Evolutionary conservation across 192 early-diverging fungal genomes (phyloP), one percentile per base, ranked within the genome.

Genomic region (Umbelopsis sp.): DNA sequence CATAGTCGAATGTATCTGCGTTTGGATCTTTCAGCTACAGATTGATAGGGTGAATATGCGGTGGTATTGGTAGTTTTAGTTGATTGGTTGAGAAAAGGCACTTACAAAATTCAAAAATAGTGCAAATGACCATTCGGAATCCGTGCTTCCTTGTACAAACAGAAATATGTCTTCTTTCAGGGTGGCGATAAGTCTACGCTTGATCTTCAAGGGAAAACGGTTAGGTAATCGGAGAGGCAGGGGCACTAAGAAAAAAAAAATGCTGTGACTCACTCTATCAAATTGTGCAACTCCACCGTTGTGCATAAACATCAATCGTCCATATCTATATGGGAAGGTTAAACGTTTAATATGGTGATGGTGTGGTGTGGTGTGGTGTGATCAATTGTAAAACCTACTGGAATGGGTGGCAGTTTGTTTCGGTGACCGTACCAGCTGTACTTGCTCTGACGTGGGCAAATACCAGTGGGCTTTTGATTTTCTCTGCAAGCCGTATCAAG

Each of bases 241-340:
- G 65, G 21, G 38, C 12, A 41, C 9, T 6, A 36, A 24, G 2
- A 50, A 50, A 45, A 66, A 14, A 4, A 62, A 34, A 34, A 29
- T 34, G 17, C 2, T n/a, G 2, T 32, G 20, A 9, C 54, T 68
- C 82, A 84, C 86, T 70, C 82, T 77, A 36, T 87, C 69, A 67
- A 93, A 93, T 17, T 87, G 81, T 54, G 81, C 86, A 69, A 93
- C 85, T 53, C 84, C 81, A 47, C 91, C 91, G 70, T 93, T 92
- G 81, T 93, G 92, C 92, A 92, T 92, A 82, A 89, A 93, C 92
- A 93, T 93, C 17, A 93, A 75, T 56, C 86, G 84, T 45, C 90
- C 91, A 73, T 81, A 81, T 26, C 79, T 81, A 70, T 41, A 21
- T 26, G 50, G 3, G 38, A 25, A 20, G 29, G 21, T 31, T 16